A percentile compares a stretch with the other conserved stretches of the same genome.
phyloP scores from a whole-genome alignment of 495 filamentous ascomycete genomes.

The Penicillium mononematosum region DNA sequence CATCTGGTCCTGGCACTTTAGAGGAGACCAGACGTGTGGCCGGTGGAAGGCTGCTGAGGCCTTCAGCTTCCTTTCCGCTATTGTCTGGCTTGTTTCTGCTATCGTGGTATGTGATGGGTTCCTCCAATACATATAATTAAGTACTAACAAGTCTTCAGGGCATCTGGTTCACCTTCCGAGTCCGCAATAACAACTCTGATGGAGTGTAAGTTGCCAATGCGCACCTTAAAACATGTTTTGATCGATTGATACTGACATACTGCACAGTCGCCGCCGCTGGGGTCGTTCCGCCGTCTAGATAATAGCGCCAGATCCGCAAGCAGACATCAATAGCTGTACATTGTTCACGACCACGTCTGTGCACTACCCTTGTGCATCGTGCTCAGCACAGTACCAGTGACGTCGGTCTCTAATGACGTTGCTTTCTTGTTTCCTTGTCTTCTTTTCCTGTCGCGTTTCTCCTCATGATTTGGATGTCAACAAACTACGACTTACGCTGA shows the following conservation, averaged over 20 bases:
- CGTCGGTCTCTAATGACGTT: slow-evolving; percentile 11
- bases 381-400: background rate
- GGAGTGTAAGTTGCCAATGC: slow-evolving; percentile 4
- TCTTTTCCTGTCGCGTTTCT: slow-evolving; percentile 20
- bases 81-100: slow-evolving; percentile 62
- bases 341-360: background rate
- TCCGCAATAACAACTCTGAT: slow-evolving; percentile 6
- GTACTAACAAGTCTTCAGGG: slow-evolving; percentile 25
- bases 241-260: slow-evolving; percentile 7
- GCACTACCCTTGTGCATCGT: background rate
- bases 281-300: slow-evolving; percentile 18
- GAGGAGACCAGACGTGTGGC: slow-evolving; percentile 44
- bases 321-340: too few species aligned
- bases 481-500: slow-evolving; percentile 33
- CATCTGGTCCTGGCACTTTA: slow-evolving; percentile 51
- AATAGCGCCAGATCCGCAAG: background rate
- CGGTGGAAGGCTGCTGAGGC: slow-evolving; percentile 67
- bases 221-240: background rate
- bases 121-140: background rate
- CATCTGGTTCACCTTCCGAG: slow-evolving; percentile 46
- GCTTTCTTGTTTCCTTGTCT: slow-evolving; percentile 4
- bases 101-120: slow-evolving; percentile 42
- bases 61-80: slow-evolving; percentile 65
- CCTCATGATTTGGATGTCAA: slow-evolving; percentile 21
- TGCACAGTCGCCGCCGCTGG: slow-evolving; percentile 21